phyloP scores from a whole-genome alignment of 768 basidiomycete genomes.

The Termitomyces sp. region DNA sequence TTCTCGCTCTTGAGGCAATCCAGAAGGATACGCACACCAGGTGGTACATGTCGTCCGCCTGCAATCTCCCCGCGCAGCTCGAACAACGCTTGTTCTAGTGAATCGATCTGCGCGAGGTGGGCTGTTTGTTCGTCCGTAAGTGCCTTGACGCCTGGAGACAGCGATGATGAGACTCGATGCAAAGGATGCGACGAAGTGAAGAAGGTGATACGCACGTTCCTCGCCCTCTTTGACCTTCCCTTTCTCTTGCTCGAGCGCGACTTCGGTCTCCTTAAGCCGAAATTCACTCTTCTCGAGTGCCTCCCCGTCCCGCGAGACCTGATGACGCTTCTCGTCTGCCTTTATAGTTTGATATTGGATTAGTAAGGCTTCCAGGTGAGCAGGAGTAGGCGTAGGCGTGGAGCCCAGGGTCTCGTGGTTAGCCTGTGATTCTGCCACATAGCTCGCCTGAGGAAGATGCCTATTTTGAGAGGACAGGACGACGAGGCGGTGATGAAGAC shows the following conservation, averaged over 20 bases:
- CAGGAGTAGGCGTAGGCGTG: background rate
- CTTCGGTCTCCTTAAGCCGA: background rate
- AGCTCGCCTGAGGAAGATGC: slow-evolving; percentile 3
- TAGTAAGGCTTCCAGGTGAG: slow-evolving; percentile 2
- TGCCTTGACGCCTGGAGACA: slow-evolving; percentile 39
- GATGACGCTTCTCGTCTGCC: background rate
- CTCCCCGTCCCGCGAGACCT: background rate
- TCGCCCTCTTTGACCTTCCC: slow-evolving; percentile 9
- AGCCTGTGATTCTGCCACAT: slow-evolving; percentile 5
- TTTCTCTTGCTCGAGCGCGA: background rate
- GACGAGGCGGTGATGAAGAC: background rate
- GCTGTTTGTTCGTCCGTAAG: slow-evolving; percentile 29
- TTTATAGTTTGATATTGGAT: background rate
- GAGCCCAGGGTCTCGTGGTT: background rate
- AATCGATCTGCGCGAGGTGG: slow-evolving; percentile 54
- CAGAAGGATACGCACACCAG: slow-evolving; percentile 32
- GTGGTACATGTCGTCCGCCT: slow-evolving; percentile 54
- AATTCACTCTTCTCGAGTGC: background rate
- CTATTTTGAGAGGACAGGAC: background rate
- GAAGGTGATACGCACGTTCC: slow-evolving; percentile 8
- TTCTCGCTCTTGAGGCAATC: slow-evolving; percentile 82
- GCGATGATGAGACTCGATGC: background rate
- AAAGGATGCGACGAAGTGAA: background rate
- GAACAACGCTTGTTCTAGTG: slow-evolving; percentile 75
- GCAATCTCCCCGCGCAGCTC: slow-evolving; percentile 76